Evolutionary conservation across 129 eudicot genomes (phyloP).

Genomic region (Helichrysum umbraculigerum): DNA sequence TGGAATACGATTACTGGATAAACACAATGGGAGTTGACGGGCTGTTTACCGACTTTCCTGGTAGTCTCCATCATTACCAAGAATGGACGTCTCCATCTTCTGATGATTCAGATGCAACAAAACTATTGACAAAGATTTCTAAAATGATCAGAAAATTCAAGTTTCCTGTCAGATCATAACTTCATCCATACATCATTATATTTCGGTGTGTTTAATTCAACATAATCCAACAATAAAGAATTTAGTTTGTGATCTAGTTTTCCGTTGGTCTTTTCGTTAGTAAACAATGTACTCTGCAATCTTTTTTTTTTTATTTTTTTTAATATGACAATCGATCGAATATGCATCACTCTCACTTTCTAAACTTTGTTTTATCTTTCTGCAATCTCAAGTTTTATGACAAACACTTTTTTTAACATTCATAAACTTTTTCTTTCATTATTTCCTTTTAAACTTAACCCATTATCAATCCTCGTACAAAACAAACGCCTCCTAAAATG

Average conservation of each 20-base stretch:
- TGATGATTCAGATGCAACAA: conserved; percentile 39
- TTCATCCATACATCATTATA: conserved; percentile 13
- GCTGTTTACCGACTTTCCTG: conserved; percentile 77
- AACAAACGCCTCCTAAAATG: no score
- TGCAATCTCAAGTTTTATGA: no score
- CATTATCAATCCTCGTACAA: no score
- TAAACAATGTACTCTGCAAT: neutral
- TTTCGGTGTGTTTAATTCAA: conserved; percentile 10
- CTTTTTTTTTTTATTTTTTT: no score
- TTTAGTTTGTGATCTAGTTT: conserved; percentile 9
- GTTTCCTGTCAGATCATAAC: conserved; percentile 26
- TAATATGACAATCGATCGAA: no score
- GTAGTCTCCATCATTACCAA: conserved; percentile 73
- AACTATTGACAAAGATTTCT: conserved; percentile 46
- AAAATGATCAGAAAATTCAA: conserved; percentile 47
- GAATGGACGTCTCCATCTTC: conserved; percentile 58
- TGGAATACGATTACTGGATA: conserved; percentile 83
- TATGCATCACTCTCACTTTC: no score
- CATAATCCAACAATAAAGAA: conserved; percentile 11
- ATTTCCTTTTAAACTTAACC: no score
- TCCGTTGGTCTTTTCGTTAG: neutral
- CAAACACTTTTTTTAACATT: no score
- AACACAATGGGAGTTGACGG: conserved; percentile 76
- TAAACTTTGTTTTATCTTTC: no score
- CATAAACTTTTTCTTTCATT: no score